A percentile compares a stretch with the other conserved stretches of the same genome.
Conservation (phyloP, 176 grass and related monocot species). For the Puya raimondii region DNA sequence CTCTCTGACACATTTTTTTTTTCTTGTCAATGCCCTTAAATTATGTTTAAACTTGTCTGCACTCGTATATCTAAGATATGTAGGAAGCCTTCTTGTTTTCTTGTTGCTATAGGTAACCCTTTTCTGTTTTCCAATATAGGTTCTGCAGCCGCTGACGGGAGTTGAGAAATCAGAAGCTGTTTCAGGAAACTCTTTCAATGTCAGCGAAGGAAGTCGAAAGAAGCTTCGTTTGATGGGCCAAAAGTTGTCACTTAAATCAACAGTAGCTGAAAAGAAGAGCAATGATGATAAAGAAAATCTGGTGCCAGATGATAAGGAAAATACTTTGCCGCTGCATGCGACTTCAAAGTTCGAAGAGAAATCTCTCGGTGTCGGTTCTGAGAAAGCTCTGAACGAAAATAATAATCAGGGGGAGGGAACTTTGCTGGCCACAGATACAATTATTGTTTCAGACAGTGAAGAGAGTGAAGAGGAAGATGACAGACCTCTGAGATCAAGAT, state of each 20-base stretch:
- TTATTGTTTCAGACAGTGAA: constrained; percentile 76
- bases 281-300: constrained; percentile 43
- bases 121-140: constrained; percentile 4
- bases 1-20: no score
- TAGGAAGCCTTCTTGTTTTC: no score
- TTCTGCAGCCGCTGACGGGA: constrained; percentile 28
- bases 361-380: constrained; percentile 7
- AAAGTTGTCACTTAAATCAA: constrained; percentile 43
- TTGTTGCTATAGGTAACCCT: no score
- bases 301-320: constrained; percentile 14
- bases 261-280: constrained; percentile 27
- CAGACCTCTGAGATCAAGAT: constrained; percentile 51
- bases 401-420: constrained; percentile 1
- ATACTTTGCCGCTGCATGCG: constrained; percentile 20
- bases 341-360: constrained; percentile 2
- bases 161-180: constrained; percentile 16
- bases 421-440: constrained; percentile 2
- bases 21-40: no score
- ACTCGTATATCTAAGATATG: no score
- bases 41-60: no score
- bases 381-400: constrained; percentile 11
- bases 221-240: constrained; percentile 41
- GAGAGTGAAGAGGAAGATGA: constrained; percentile 53
- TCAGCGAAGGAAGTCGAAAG: constrained; percentile 27
- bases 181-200: constrained; percentile 19